Base-by-base conservation (phyloP, 345 rosid species). In the Isatis tinctoria region DNA sequence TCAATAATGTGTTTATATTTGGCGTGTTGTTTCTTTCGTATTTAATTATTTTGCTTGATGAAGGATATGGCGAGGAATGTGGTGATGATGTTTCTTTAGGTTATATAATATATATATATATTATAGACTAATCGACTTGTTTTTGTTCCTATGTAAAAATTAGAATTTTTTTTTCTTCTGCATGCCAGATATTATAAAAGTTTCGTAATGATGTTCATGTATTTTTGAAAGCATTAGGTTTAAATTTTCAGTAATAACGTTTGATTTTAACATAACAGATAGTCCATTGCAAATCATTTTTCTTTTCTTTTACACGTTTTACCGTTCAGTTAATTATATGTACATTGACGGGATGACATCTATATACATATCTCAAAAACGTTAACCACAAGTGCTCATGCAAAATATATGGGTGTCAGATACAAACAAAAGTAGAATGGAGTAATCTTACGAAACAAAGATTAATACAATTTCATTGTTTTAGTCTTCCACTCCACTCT, bases 41-140 rank as follows among this genome's bases (percentile, higher is more conserved):
- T 56, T 45, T 76, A 58, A 65, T 39, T 65, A 24, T 56, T 64
- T 58, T 63, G 41, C 20, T 56, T 27, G 75, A 56, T 35, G 75
- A 60, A 69, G 35, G 75, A 56, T 62, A 36, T 70, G 45, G 14
- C 75, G 12, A 70, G 71, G 80, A 70, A 63, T 64, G 80, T 70
- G 76, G 75, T 28, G 67, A 57, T 48, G 67, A 56, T 76, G 65
- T 56, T 70, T 47, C 75, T 54, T 44, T 62, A 10, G 27, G 40
- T 69, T 60, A 51, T 67, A 53, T n/a, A n/a, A n/a, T n/a, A n/a
- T n/a, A 6, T 53, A 51, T 14, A 11, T 45, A 16, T 12, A 40
- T 40, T 40, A 22, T 22, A 60, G 45, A 64, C 47, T 60, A 49
- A 18, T 67, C 41, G 65, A 69, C 64, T 20, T 52, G 26, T 36